Percentiles rank a stretch among this genome's conserved stretches.
Evolutionary conservation across 2,329 filamentous ascomycete species (phyloP).

Genomic region (Cytospora piceicola): DNA sequence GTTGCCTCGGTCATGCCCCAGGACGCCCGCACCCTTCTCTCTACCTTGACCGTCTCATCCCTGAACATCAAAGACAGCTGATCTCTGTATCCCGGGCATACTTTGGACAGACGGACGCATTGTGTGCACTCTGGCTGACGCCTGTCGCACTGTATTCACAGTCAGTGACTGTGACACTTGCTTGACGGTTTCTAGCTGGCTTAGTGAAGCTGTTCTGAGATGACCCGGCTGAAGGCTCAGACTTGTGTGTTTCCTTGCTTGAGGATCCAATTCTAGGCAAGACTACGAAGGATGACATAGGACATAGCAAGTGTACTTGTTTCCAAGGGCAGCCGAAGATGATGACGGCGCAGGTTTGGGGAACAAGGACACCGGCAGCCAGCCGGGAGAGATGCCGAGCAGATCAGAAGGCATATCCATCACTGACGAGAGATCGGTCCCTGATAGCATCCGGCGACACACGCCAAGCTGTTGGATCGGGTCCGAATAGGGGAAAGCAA

Average conservation of each 20-base stretch:
- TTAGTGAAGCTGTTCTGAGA: no score
- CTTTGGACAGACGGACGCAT: conserved; percentile 62
- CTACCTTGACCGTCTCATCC: conserved; percentile 66
- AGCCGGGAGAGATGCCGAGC: not conserved
- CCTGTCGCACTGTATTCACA: conserved; percentile 59
- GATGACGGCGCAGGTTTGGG: not conserved
- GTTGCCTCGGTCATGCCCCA: conserved; percentile 44
- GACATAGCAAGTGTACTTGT: not conserved
- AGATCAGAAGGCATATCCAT: not conserved
- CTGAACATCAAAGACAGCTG: conserved; percentile 68
- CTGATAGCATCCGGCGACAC: not conserved
- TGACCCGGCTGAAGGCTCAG: not conserved
- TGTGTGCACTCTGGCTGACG: conserved; percentile 64
- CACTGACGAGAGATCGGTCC: not conserved
- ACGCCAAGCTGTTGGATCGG: not conserved
- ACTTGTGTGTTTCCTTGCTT: not conserved
- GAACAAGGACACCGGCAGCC: not conserved
- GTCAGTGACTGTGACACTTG: conserved; percentile 17
- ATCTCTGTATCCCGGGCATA: conserved; percentile 67
- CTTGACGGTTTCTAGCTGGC: no score
- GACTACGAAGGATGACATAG: not conserved
- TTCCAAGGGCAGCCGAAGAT: not conserved
- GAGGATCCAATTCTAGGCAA: not conserved
- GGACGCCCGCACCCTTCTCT: conserved; percentile 60
- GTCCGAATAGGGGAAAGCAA: not conserved